Evolutionary conservation across 208 protist genomes (phyloP).

Genomic region (Polymyxa betae): DNA sequence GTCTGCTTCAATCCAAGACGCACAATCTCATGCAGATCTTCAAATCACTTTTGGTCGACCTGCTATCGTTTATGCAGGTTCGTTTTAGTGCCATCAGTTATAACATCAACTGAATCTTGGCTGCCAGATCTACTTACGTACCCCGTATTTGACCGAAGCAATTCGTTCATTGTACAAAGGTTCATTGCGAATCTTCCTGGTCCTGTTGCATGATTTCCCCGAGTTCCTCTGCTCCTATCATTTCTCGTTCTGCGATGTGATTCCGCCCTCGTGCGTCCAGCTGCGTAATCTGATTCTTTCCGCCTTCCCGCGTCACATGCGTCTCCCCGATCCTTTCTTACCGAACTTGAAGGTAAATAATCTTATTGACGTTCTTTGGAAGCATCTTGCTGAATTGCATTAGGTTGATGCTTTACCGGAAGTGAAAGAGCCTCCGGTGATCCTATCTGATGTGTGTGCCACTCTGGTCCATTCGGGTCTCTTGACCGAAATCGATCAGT

Average conservation of each 20-base stretch:
- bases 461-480: slow-evolving; percentile 64
- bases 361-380: background rate
- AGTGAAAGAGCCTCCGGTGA: slow-evolving; percentile 75
- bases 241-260: slow-evolving; percentile 89
- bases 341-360: slow-evolving; percentile 81
- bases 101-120: background rate
- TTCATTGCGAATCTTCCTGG: slow-evolving; percentile 75
- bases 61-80: slow-evolving; percentile 77
- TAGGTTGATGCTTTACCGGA: slow-evolving; percentile 81
- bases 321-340: slow-evolving; percentile 90
- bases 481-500: slow-evolving; percentile 78
- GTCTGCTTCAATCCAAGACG: slow-evolving; percentile 79
- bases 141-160: slow-evolving; percentile 72
- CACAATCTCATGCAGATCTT: slow-evolving; percentile 76
- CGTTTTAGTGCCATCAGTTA: background rate
- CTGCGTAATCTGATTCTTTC: slow-evolving; percentile 74
- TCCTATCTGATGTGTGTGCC: slow-evolving; percentile 73
- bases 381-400: background rate
- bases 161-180: slow-evolving; percentile 82
- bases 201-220: slow-evolving; percentile 98
- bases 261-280: slow-evolving; percentile 93
- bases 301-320: slow-evolving; percentile 92
- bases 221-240: slow-evolving; percentile 97
- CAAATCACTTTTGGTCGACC: slow-evolving; percentile 76
- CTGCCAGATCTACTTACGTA: slow-evolving; percentile 51